Conservation (phyloP, 192 early-diverging fungal genomes). For the Coemansia sp. region DNA sequence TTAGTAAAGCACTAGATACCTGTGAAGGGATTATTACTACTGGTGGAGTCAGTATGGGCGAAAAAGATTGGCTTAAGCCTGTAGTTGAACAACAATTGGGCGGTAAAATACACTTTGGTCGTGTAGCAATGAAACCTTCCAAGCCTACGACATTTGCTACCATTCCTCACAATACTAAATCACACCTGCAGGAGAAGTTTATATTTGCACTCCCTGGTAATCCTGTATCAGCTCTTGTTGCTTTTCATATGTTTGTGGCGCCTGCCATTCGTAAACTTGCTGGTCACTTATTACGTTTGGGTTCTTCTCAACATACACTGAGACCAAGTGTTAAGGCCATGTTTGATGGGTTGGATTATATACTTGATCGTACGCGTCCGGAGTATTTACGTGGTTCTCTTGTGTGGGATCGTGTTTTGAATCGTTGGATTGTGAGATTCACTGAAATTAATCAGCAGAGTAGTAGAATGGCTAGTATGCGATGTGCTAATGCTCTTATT, state of each 20-base stretch:
- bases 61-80: slow-evolving; percentile 87
- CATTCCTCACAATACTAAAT: slow-evolving; percentile 24
- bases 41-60: slow-evolving; percentile 98
- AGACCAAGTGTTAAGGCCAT: slow-evolving; percentile 64
- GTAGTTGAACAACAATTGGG: slow-evolving; percentile 73
- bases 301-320: slow-evolving; percentile 22
- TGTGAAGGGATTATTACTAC: slow-evolving; percentile 85
- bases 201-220: slow-evolving; percentile 93
- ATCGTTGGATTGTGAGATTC: slow-evolving; percentile 46
- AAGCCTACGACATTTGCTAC: slow-evolving; percentile 97
- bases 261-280: slow-evolving; percentile 80
- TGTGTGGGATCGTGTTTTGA: slow-evolving; percentile 22
- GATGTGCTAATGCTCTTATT: slow-evolving; percentile 74
- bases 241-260: slow-evolving; percentile 86
- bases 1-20: slow-evolving; percentile 52
- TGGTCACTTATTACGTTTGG: slow-evolving; percentile 51
- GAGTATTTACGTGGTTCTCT: slow-evolving; percentile 31
- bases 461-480: slow-evolving; percentile 75
- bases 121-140: slow-evolving; percentile 89
- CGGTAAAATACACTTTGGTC: slow-evolving; percentile 86
- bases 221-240: slow-evolving; percentile 87
- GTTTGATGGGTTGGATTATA: slow-evolving; percentile 63
- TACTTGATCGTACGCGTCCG: slow-evolving; percentile 36
- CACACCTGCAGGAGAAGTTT: slow-evolving; percentile 41
- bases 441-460: slow-evolving; percentile 78